These are phyloP conservation scores for Hymenotorrendiella dingleyae DNA, from an alignment of 2,329 filamentous ascomycete genomes.

Conservation along the genomic window DNA sequence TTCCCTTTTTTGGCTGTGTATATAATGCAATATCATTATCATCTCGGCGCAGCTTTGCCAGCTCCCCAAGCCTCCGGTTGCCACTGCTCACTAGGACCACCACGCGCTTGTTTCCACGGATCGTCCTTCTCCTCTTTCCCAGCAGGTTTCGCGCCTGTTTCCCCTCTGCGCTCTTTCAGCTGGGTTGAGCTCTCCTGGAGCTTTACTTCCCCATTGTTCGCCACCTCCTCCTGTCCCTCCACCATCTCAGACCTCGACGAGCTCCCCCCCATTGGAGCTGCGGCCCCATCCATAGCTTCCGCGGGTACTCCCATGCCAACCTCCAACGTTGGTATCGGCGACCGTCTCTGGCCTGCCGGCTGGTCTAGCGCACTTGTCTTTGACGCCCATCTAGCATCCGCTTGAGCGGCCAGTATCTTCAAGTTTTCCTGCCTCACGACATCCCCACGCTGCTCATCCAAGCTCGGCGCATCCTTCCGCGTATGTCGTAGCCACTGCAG, in stretches of 20 bases:
- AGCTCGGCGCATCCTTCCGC: slow-evolving; percentile 46
- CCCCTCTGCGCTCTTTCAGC: slow-evolving; percentile 3
- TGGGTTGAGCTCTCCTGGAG: background rate
- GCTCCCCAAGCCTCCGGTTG: slow-evolving; percentile 51
- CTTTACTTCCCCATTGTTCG: background rate
- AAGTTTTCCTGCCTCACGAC: slow-evolving; percentile 46
- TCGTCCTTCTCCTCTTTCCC: slow-evolving; percentile 26
- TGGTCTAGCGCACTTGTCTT: slow-evolving; percentile 46
- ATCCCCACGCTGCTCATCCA: slow-evolving; percentile 52
- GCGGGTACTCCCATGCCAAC: slow-evolving; percentile 10
- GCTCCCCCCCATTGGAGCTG: too few relatives aligned
- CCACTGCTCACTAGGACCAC: slow-evolving; percentile 48
- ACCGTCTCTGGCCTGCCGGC: slow-evolving; percentile 25
- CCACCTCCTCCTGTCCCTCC: slow-evolving; percentile 4
- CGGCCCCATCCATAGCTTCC: slow-evolving; percentile 4
- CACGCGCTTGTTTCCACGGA: slow-evolving; percentile 53
- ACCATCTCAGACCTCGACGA: too few relatives aligned
- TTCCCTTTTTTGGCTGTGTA: too few relatives aligned
- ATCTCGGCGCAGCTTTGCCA: background rate
- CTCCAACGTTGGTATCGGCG: slow-evolving; percentile 26
- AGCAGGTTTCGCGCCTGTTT: background rate
- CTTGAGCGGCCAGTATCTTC: slow-evolving; percentile 51
- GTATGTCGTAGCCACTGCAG: slow-evolving; percentile 64
- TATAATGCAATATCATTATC: slow-evolving; percentile 2
- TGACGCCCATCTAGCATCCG: slow-evolving; percentile 58